phyloP scores from a whole-genome alignment of 306 rosid species.

The Betula pendula region DNA sequence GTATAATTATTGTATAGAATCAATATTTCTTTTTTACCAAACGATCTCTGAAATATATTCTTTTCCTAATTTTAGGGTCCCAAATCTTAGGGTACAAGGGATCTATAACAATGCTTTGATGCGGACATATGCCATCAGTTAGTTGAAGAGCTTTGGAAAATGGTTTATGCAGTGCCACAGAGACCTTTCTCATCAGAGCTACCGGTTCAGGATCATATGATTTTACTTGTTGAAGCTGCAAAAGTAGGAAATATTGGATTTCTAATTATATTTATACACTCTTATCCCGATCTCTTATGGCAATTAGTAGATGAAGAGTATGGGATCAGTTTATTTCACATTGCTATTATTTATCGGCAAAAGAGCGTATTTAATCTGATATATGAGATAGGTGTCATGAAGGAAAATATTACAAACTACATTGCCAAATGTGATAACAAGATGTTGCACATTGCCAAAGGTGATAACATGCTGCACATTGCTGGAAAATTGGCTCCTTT shows the following conservation, averaged over 20 bases:
- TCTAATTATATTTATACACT: constrained; percentile 7
- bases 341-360: constrained; percentile 23
- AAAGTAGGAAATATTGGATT: constrained; percentile 27
- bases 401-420: constrained; percentile 3
- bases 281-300: constrained; percentile 26
- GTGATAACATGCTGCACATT: constrained; percentile 16
- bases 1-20: too few species aligned
- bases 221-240: background rate
- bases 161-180: too few species aligned
- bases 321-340: constrained; percentile 23
- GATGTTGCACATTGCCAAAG: too few species aligned
- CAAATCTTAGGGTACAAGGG: too few species aligned
- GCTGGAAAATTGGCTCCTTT: constrained; percentile 23
- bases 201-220: background rate
- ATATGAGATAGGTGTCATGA: constrained; percentile 20
- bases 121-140: background rate
- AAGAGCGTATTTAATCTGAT: constrained; percentile 16
- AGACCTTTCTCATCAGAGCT: too few species aligned
- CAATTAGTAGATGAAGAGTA: background rate
- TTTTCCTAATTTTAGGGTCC: too few species aligned
- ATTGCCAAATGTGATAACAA: background rate
- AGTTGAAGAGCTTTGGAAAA: background rate
- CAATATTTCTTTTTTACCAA: too few species aligned
- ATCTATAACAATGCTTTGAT: too few species aligned
- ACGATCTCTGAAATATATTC: too few species aligned